Conservation (phyloP, 768 basidiomycete species). For the Pleurotus tuoliensis region DNA sequence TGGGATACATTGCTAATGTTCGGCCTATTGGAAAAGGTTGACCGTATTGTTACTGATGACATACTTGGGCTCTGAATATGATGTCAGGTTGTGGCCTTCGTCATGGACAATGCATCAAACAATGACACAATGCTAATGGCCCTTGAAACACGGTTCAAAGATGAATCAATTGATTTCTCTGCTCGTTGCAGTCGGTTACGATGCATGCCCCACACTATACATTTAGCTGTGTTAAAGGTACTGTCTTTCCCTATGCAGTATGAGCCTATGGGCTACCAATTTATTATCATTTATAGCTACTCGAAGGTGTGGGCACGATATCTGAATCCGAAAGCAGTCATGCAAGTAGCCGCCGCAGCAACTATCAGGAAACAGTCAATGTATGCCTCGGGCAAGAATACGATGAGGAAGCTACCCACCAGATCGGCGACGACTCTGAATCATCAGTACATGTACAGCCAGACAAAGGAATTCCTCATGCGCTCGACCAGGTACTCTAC, state of each 20-base stretch:
- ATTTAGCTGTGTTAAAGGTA: slow-evolving; percentile 29
- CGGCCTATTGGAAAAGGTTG: slow-evolving; percentile 14
- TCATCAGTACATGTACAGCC: too few relatives aligned
- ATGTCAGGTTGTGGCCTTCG: slow-evolving; percentile 24
- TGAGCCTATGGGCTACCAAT: too few relatives aligned
- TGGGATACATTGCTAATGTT: slow-evolving; percentile 26
- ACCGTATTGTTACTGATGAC: neutral
- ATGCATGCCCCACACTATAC: slow-evolving; percentile 35
- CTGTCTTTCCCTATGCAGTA: too few relatives aligned
- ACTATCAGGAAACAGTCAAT: too few relatives aligned
- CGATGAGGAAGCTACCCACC: too few relatives aligned
- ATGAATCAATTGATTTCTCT: slow-evolving; percentile 19
- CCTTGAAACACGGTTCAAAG: slow-evolving; percentile 13
- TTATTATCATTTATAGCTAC: slow-evolving; percentile 1
- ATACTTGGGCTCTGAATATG: neutral
- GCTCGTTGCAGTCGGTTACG: slow-evolving; percentile 20
- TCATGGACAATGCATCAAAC: slow-evolving; percentile 32
- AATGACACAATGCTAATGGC: slow-evolving; percentile 27
- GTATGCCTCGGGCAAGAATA: too few relatives aligned
- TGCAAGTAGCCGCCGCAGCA: too few relatives aligned
- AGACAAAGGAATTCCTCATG: too few relatives aligned
- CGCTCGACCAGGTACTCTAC: too few relatives aligned
- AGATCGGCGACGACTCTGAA: too few relatives aligned
- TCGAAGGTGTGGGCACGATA: slow-evolving; percentile 9
- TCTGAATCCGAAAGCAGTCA: neutral